A percentile compares a stretch with the other conserved stretches of the same genome.
Conservation (phyloP, 495 filamentous ascomycete genomes). For the Mytilinidion resinicola region DNA sequence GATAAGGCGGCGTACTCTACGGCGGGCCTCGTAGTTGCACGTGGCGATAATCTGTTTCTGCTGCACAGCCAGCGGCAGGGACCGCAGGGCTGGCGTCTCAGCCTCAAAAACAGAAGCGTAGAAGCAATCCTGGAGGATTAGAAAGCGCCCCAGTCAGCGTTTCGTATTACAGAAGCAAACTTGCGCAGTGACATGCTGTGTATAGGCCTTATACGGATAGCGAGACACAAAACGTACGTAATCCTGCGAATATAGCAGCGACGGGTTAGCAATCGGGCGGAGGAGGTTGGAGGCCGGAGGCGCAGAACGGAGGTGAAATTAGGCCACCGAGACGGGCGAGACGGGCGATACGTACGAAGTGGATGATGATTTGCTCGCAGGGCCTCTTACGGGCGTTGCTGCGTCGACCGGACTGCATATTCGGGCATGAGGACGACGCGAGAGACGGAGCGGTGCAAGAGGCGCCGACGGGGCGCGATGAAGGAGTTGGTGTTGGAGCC, state of each 20-base stretch:
- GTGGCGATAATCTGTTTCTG: conserved; percentile 91
- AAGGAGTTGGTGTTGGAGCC: too few species aligned
- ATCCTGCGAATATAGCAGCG: conserved; percentile 1
- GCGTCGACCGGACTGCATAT: neutral
- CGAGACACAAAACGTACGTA: neutral
- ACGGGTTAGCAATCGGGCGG: conserved; percentile 13
- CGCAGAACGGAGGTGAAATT: neutral
- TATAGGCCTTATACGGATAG: conserved; percentile 9
- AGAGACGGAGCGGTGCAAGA: neutral
- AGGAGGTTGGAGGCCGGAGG: neutral
- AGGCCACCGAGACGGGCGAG: neutral
- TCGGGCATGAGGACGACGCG: too few species aligned
- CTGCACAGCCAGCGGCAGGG: conserved; percentile 66
- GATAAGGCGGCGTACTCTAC: conserved; percentile 28
- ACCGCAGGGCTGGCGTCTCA: conserved; percentile 64
- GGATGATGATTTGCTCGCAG: conserved; percentile 67
- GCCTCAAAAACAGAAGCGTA: conserved; percentile 87
- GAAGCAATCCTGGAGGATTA: conserved; percentile 66
- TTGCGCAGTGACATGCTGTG: too few species aligned
- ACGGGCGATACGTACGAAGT: conserved; percentile 55
- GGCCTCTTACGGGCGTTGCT: conserved; percentile 38
- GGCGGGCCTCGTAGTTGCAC: conserved; percentile 86
- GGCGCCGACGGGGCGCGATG: neutral
- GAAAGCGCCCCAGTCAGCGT: neutral
- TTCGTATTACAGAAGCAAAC: too few species aligned